Evolutionary conservation across 345 rosid species (phyloP).

Genomic region (Gossypium sturtianum): DNA sequence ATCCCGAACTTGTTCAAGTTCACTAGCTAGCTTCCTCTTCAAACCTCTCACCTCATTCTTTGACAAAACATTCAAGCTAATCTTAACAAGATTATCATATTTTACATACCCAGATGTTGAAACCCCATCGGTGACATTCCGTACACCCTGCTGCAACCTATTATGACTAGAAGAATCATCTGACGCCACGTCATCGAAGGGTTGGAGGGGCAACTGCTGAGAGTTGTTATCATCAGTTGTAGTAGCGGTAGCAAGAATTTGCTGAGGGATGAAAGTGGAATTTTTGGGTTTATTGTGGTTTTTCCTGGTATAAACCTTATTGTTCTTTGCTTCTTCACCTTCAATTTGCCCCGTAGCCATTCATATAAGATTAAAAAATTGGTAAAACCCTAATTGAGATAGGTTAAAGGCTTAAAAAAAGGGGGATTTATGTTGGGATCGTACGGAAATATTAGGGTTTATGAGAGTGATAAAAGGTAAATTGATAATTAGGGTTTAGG

Average conservation of each 20-base stretch:
- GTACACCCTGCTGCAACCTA: constrained; percentile 17
- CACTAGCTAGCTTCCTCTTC: constrained; percentile 46
- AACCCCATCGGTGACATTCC: constrained; percentile 13
- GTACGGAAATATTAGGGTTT: background rate
- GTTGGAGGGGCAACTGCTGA: constrained; percentile 8
- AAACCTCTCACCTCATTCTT: constrained; percentile 33
- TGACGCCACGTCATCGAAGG: constrained; percentile 26
- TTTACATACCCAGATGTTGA: constrained; percentile 36
- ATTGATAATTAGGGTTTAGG: background rate
- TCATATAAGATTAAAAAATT: background rate
- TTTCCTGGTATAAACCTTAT: constrained; percentile 4
- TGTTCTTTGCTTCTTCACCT: background rate
- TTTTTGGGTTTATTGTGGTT: constrained; percentile 7
- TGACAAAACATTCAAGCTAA: constrained; percentile 31
- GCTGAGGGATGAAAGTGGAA: constrained; percentile 8
- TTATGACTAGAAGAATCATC: constrained; percentile 38
- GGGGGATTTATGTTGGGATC: background rate
- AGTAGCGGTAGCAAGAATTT: constrained; percentile 17
- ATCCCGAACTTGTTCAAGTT: constrained; percentile 52
- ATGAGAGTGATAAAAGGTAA: background rate
- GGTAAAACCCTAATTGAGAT: background rate
- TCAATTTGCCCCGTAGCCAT: constrained; percentile 8
- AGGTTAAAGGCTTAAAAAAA: background rate
- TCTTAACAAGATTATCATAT: constrained; percentile 34
- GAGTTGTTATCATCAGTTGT: constrained; percentile 22